Conservation (phyloP, 768 basidiomycete species). For the Hemileccinum impolitum region DNA sequence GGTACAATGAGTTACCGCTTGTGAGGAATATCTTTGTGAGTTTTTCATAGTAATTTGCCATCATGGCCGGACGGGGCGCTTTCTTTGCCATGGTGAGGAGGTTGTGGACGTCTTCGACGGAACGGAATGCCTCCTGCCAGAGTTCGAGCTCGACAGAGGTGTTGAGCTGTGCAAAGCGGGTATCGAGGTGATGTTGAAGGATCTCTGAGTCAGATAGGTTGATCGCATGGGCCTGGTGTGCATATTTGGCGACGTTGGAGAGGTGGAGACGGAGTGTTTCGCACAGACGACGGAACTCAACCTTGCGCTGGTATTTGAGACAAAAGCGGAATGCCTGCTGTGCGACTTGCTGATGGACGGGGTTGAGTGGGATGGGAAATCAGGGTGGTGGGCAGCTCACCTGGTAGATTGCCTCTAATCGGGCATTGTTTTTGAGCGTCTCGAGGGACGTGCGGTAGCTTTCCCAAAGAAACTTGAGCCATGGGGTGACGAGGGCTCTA, state of each 20-base stretch:
- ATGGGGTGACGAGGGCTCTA: slow-evolving; percentile 91
- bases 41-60: slow-evolving; percentile 99
- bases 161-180: slow-evolving; percentile 94
- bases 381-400: slow-evolving; percentile 42
- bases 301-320: slow-evolving; percentile 87
- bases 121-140: slow-evolving; percentile 99
- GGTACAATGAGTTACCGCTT: slow-evolving; percentile 91
- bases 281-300: slow-evolving; percentile 95
- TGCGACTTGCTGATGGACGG: slow-evolving; percentile 70
- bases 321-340: slow-evolving; percentile 98
- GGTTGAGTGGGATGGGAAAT: neutral
- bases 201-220: slow-evolving; percentile 95
- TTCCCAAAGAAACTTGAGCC: slow-evolving; percentile 99
- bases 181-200: slow-evolving; percentile 93
- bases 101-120: slow-evolving; percentile 97
- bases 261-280: slow-evolving; percentile 95
- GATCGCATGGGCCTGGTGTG: slow-evolving; percentile 90
- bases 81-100: slow-evolving; percentile 92
- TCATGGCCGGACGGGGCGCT: slow-evolving; percentile 89
- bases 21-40: slow-evolving; percentile 95
- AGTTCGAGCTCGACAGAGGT: slow-evolving; percentile 96
- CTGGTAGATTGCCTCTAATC: slow-evolving; percentile 93
- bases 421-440: slow-evolving; percentile 92
- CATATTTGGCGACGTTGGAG: slow-evolving; percentile 90
- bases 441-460: slow-evolving; percentile 94